Conservation (phyloP, 805 yeast genomes). For the Saturnispora saitoi region DNA sequence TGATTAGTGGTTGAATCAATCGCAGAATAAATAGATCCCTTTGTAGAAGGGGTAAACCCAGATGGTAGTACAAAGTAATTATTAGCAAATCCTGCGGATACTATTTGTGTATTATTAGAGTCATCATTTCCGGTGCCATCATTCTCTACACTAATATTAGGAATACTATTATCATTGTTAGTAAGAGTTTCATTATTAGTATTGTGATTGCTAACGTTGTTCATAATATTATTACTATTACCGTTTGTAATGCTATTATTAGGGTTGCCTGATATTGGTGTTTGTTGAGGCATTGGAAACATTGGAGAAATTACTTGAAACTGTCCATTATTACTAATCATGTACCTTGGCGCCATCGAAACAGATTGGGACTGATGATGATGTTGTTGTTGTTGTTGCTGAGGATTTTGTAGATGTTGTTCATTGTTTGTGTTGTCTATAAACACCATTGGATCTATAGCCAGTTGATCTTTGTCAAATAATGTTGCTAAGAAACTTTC, state of each 20-base stretch:
- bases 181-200: not conserved
- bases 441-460: not conserved
- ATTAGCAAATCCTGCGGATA: slow-evolving; percentile 2
- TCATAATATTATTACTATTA: not conserved
- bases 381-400: slow-evolving; percentile 2
- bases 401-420: not conserved
- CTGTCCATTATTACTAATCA: not conserved
- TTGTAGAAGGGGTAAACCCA: not conserved
- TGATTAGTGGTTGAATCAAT: not conserved
- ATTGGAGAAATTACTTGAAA: slow-evolving; percentile 2
- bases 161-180: not conserved
- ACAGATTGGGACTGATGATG: not conserved
- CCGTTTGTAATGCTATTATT: not conserved
- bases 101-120: not conserved
- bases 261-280: not conserved
- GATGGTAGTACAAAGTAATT: slow-evolving; percentile 3
- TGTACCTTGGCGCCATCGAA: not conserved
- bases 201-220: not conserved
- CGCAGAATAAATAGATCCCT: not conserved
- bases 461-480: slow-evolving; percentile 1
- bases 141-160: not conserved
- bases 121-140: not conserved
- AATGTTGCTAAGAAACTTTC: slow-evolving; percentile 3
- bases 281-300: not conserved
- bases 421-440: not conserved